Conservation (phyloP, 345 rosid genomes). For the Dimocarpus longan region DNA sequence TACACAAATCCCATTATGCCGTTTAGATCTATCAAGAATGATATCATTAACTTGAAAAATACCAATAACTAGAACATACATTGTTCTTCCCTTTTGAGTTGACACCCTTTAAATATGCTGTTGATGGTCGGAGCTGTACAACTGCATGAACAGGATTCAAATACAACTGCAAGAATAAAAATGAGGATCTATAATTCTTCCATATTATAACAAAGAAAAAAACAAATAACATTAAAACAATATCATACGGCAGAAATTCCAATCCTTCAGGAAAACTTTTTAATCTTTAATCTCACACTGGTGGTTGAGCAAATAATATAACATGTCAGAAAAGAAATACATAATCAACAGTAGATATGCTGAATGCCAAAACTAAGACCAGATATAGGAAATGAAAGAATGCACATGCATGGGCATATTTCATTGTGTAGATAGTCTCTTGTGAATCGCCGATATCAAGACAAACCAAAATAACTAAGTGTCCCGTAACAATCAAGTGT, state of each 20-base stretch:
- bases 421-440: background rate
- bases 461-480: background rate
- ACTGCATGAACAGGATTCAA: conserved; percentile 85
- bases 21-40: background rate
- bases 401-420: background rate
- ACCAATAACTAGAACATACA: background rate
- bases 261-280: background rate
- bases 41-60: background rate
- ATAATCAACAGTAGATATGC: background rate
- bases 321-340: background rate
- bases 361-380: background rate
- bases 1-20: background rate
- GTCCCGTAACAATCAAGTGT: background rate
- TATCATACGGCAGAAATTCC: background rate
- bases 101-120: conserved; percentile 42
- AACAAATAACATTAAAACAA: background rate
- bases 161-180: conserved; percentile 65
- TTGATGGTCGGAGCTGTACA: conserved; percentile 84
- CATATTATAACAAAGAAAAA: background rate
- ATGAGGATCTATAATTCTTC: conserved; percentile 2
- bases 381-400: background rate
- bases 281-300: background rate
- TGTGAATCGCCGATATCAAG: background rate
- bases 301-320: background rate
- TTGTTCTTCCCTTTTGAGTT: conserved; percentile 46